Base-by-base conservation (phyloP, 768 basidiomycete genomes). In the Boletus rubroflammeus region DNA sequence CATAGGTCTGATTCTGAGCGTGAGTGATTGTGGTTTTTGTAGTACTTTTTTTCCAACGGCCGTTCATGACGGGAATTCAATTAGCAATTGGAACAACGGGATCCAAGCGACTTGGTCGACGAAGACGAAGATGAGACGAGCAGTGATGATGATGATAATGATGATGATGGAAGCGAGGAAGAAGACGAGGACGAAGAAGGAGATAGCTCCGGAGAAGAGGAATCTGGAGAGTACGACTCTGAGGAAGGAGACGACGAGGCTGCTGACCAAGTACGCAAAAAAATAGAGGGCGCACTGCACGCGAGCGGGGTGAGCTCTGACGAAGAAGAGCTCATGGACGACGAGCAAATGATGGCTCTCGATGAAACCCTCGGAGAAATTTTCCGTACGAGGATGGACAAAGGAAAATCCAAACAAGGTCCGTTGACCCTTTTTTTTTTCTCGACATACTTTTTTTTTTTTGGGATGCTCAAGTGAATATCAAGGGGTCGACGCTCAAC, bases 341-440 rank as follows among this genome's bases (percentile, higher is more conserved):
- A 99, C 66, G 95, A 98, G 25, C 92, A 97, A 73, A 99, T 99
- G 96, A 85, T 98, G 79, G 89, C 88, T 32, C 83, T 98, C 26
- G 96, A 99, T 65, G 89, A 90, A 46, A 88, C 96, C 66, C 82
- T 99, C 7, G 92, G 90, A 5, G 82, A 86, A 48, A 85, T 93
- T 29, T 96, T 99, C 81, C 81, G 81, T 54, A 77, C 84, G 29
- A 82, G 84, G 55, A 74, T 80, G 23, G 76, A 77, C 52, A 84
- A 81, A 50, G 81, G 78, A 67, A 85, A 82, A 64, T 73, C 74
- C 35, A 79, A 77, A 50, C 90, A 87, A 77, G 83, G 91, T 89
- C 50, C 53, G 78, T 67, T 10, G 15, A 5, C 28, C 9, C 17
- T n/a, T 9, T 14, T 43, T 48, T 11, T 23, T 6, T 9, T 11